Base-by-base conservation (phyloP, 2,329 filamentous ascomycete species). In the Trichoderma sp. region DNA sequence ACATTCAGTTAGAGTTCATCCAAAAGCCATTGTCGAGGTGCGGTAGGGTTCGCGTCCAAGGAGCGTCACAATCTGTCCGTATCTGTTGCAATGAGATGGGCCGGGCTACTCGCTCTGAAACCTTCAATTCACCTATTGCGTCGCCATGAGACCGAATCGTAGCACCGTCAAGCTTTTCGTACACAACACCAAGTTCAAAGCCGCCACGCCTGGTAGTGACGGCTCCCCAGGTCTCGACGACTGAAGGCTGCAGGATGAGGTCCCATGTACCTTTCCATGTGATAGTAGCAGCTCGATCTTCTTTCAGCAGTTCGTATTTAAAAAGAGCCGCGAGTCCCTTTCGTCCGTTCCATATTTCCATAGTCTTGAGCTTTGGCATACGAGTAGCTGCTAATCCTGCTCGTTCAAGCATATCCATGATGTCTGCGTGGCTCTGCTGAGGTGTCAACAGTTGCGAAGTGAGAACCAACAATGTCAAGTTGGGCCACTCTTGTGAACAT, bases 271-370 rank as follows among this genome's bases (percentile, higher is more conserved):
- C 69, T 61, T 65, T 68, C 47, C 69, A 71, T 16, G 69, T 73
- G 27, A 74, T 71, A 21, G 56, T 59, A 53, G 61, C 53, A 57
- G 70, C 62, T 5, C 68, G 52, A n/a, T 66, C 37, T 56, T 62
- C 49, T 14, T 40, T 29, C 31, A 21, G 21, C 11, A 49, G 60
- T 29, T 74, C 60, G 67, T 73, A 76, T 37, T 70, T 70, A 14
- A 77, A 77, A 16, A 76, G 70, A 64, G 71, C 70, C 2, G 74
- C 74, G 63, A 75, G 13, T 0, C 71, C 69, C 43, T 61, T n/a
- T 70, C 68, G 56, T 16, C 76, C 77, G 64, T 79, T 79, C 78
- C 77, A 80, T 53, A 79, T 72, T 52, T 79, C 75, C 75, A 79
- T 74, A 35, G 71, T 76, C 67, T 75, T 47, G 35, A 78, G 74